Conservation (phyloP, 2,329 filamentous ascomycete species). For the Colletotrichum orbiculare region DNA sequence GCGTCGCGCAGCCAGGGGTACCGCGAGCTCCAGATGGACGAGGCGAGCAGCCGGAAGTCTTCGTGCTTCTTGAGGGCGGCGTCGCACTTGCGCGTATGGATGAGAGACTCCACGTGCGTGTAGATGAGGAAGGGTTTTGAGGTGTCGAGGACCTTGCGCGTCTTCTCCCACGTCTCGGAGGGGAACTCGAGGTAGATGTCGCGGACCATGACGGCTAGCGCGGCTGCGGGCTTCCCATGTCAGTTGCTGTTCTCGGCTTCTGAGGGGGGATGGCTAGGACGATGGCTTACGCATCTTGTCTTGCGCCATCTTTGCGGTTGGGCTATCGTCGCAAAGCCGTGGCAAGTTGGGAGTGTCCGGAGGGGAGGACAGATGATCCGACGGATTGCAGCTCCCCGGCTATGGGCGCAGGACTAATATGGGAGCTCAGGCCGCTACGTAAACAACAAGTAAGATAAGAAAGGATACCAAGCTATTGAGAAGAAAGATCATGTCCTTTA, state of each 20-base stretch:
- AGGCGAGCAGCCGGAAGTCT: constrained; percentile 16
- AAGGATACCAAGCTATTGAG: constrained; percentile 5
- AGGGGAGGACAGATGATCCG: too few species aligned
- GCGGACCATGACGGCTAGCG: constrained; percentile 23
- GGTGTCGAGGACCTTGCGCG: constrained; percentile 9
- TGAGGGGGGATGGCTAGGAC: too few species aligned
- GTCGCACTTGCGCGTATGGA: constrained; percentile 25
- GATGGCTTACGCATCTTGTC: constrained; percentile 28
- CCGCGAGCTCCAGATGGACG: constrained; percentile 26
- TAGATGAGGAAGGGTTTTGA: constrained; percentile 26
- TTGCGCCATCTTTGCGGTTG: constrained; percentile 28
- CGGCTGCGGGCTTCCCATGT: constrained; percentile 14
- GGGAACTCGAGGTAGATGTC: constrained; percentile 26
- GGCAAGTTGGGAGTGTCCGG: not conserved
- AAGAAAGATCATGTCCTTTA: constrained; percentile 1
- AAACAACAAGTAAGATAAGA: constrained; percentile 1
- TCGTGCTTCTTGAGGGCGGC: constrained; percentile 5
- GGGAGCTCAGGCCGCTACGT: not conserved
- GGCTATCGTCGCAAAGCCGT: not conserved
- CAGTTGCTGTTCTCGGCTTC: not conserved
- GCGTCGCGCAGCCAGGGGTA: constrained; percentile 28
- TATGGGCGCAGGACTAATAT: not conserved
- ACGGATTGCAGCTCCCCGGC: not conserved
- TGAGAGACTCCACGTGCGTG: constrained; percentile 28
- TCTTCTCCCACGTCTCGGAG: constrained; percentile 18